Evolutionary conservation across 2,329 filamentous ascomycete genomes (phyloP).

Genomic region (Colletotrichum eleusines): DNA sequence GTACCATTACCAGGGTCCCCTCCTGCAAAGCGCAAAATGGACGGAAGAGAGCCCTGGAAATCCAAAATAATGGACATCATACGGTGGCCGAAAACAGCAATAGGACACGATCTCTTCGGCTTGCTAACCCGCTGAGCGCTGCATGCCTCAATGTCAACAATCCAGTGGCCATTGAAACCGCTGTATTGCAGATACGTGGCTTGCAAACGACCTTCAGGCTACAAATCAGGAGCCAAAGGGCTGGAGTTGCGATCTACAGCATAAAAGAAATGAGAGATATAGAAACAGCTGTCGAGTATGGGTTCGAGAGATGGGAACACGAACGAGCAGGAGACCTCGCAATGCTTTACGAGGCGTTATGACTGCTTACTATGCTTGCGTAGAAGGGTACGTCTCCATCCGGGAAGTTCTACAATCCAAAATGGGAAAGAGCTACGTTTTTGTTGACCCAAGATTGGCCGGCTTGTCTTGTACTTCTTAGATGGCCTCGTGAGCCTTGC

Average conservation of each 20-base stretch:
- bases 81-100: neutral
- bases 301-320: conserved; percentile 3
- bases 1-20: too few species aligned
- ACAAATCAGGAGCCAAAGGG: neutral
- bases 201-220: neutral
- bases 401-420: neutral
- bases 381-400: conserved; percentile 18
- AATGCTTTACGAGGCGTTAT: conserved; percentile 13
- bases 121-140: neutral
- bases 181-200: neutral
- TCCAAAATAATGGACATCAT: neutral
- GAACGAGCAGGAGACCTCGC: conserved; percentile 13
- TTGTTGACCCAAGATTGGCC: neutral
- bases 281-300: neutral
- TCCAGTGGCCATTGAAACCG: too few species aligned
- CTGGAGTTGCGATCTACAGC: conserved; percentile 15
- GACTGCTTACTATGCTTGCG: conserved; percentile 15
- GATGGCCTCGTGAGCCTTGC: neutral
- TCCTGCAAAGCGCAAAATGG: neutral
- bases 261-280: neutral
- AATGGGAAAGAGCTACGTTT: neutral
- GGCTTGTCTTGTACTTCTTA: neutral
- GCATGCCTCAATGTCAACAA: conserved; percentile 4
- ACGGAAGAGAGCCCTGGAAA: neutral
- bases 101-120: neutral